phyloP scores from a whole-genome alignment of 257 asterid genomes.

The Euphrasia confusa region DNA sequence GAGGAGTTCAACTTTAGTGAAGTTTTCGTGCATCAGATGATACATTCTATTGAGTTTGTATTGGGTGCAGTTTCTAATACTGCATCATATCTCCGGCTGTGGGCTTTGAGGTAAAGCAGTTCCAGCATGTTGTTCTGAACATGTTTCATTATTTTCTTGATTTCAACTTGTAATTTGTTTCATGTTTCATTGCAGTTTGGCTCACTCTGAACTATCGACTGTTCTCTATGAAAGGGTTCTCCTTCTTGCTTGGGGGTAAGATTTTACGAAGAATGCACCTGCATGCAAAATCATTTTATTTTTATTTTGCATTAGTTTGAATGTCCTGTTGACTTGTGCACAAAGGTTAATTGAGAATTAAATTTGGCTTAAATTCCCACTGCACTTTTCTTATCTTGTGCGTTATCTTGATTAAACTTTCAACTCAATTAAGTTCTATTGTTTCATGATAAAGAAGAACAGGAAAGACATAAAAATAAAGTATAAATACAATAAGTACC shows the following conservation, averaged over 20 bases:
- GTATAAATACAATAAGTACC: no score
- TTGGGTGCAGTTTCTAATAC: constrained; percentile 96
- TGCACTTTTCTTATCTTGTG: not conserved
- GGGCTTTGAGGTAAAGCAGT: constrained; percentile 78
- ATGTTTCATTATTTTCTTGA: constrained; percentile 19
- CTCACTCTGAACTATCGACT: constrained; percentile 89
- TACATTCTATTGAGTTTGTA: constrained; percentile 88
- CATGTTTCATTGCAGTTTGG: constrained; percentile 55
- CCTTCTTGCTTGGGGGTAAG: constrained; percentile 94
- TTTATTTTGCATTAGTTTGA: not conserved
- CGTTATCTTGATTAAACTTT: constrained; percentile 1
- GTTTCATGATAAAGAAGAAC: not conserved
- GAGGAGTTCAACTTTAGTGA: constrained; percentile 86
- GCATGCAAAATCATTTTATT: not conserved
- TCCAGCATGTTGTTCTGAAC: constrained; percentile 12
- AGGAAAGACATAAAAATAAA: not conserved
- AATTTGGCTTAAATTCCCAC: not conserved
- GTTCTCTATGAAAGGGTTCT: constrained; percentile 91
- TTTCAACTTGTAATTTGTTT: constrained; percentile 20
- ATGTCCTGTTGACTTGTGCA: constrained; percentile 4
- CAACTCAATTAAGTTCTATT: not conserved
- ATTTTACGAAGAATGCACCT: constrained; percentile 7
- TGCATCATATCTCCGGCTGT: constrained; percentile 88
- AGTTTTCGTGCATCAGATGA: constrained; percentile 95
- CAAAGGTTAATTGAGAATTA: not conserved